Evolutionary conservation across 768 basidiomycete genomes (phyloP), one percentile per base, ranked within the genome.

Genomic region (Gymnopilus dilepis): DNA sequence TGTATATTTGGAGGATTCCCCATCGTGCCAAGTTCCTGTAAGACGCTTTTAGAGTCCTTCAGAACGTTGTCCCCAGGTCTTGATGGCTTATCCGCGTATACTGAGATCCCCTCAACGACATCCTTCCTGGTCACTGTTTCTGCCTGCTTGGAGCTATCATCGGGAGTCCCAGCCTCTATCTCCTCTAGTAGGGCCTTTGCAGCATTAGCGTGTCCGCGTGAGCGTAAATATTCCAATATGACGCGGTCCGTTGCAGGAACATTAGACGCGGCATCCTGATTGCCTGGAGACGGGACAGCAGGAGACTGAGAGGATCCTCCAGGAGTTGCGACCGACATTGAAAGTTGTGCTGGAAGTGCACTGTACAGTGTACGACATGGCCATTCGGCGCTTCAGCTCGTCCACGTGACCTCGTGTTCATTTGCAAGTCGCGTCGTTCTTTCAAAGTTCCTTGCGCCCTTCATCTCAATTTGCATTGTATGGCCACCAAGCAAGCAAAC

Each of bases 1-100:
- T 92, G 91, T 58, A 92, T 88, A 67, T 84, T 90, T 21, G 84
- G 76, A 2, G 90, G 84, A 67, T 86, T 92, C 15, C 88, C 87
- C 82, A 89, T 85, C 5, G 86, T 78, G 1, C 82, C 82, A 13
- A 93, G 77, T 67, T 90, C 88, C 68, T 90, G 86, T 53, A 91
- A 72, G 31, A 91, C 89, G 70, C 74, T 86, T 41, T 81, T 69
- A 8, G 84, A 83, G 42, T 91, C 90, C 69, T 88, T 90, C 65
- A 91, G 74, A 2, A 84, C 79, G 73, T 91, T 91, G 68, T 91
- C 89, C 9, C 88, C 86, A 2, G 87, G 84, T 33, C 82, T 81
- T 0, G 86, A 80, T 22, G 87, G 81, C 68, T 88, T 90, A 67
- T 88, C 84, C n/a, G 86, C 83, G 69, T 85, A 90, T 1, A 90